A percentile compares a stretch with the other conserved stretches of the same genome.
phyloP scores from a whole-genome alignment of 371 early-diverging fungal species.

The Rhizopus microsporus region DNA sequence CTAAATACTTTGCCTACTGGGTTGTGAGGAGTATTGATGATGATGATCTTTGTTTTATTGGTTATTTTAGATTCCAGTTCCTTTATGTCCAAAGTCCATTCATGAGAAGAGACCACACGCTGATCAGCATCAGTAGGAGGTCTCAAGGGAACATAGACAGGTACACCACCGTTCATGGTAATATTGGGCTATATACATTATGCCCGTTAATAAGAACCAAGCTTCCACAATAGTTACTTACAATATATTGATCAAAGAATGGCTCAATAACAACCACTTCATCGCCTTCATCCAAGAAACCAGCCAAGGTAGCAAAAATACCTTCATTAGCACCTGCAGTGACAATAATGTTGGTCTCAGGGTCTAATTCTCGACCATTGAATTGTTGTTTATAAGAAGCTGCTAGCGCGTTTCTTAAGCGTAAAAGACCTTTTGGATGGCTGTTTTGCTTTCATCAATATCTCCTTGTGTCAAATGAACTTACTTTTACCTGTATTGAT shows the following conservation, averaged over 20 bases:
- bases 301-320: constrained; percentile 81
- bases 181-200: constrained; percentile 66
- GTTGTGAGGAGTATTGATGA: constrained; percentile 96
- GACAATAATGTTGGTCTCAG: constrained; percentile 82
- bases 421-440: constrained; percentile 81
- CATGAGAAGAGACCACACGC: constrained; percentile 58
- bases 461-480: not conserved
- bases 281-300: constrained; percentile 75
- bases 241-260: constrained; percentile 93
- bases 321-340: constrained; percentile 96
- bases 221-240: constrained; percentile 37
- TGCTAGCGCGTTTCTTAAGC: constrained; percentile 79
- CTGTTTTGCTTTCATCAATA: constrained; percentile 18
- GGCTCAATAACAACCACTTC: constrained; percentile 94
- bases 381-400: constrained; percentile 74
- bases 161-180: constrained; percentile 84
- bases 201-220: not conserved
- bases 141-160: constrained; percentile 83
- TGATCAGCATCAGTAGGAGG: constrained; percentile 51
- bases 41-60: constrained; percentile 81
- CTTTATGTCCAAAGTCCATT: constrained; percentile 86
- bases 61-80: constrained; percentile 82
- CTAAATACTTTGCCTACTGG: constrained; percentile 90
- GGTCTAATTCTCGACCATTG: constrained; percentile 62
- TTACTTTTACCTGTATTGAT: constrained; percentile 74